These are phyloP conservation scores for Cercospora beticola DNA, from an alignment of 2,329 filamentous ascomycete genomes.

Conservation along the genomic window DNA sequence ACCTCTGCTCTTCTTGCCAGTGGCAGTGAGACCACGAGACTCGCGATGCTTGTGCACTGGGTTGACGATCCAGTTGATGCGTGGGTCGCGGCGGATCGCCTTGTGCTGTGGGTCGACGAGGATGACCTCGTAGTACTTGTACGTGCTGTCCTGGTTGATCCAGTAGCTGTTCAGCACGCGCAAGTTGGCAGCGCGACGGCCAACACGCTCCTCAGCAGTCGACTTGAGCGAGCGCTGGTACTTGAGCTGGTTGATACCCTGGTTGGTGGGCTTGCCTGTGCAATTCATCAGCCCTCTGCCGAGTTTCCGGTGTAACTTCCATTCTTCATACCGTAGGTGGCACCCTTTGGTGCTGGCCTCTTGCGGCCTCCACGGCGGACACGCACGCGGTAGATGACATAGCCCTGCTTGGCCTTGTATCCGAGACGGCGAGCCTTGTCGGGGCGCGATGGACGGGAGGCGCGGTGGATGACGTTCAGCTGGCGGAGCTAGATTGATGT, in stretches of 20 bases:
- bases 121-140: slow-evolving; percentile 99
- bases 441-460: slow-evolving; percentile 94
- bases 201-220: slow-evolving; percentile 99
- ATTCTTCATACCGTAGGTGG: slow-evolving; percentile 82
- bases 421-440: slow-evolving; percentile 99
- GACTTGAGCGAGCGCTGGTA: slow-evolving; percentile 98
- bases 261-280: slow-evolving; percentile 99
- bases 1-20: slow-evolving; percentile 99
- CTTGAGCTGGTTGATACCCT: slow-evolving; percentile 99
- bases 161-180: slow-evolving; percentile 99
- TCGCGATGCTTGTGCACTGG: slow-evolving; percentile 99
- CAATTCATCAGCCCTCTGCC: slow-evolving; percentile 29
- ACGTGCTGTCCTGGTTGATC: slow-evolving; percentile 99
- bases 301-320: neutral
- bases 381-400: slow-evolving; percentile 99
- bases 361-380: slow-evolving; percentile 99
- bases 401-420: slow-evolving; percentile 99
- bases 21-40: slow-evolving; percentile 92
- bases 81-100: slow-evolving; percentile 96
- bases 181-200: slow-evolving; percentile 97
- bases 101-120: slow-evolving; percentile 99
- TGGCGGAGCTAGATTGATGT: slow-evolving; percentile 99
- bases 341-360: slow-evolving; percentile 93
- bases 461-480: slow-evolving; percentile 99
- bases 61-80: slow-evolving; percentile 99